Evolutionary conservation across 75 land plant species (phyloP).

Genomic region (Pinus albicaulis): DNA sequence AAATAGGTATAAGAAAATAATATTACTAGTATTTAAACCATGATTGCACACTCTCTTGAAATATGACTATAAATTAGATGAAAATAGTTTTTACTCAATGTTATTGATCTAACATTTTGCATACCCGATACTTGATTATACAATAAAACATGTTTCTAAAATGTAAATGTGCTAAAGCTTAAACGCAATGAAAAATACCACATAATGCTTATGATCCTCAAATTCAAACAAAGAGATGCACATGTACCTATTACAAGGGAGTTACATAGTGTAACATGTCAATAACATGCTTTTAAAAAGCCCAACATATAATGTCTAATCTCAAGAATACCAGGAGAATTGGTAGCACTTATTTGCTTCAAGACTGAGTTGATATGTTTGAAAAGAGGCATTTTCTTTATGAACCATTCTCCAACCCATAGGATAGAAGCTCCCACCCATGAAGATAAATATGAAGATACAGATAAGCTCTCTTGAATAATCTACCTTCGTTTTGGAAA

Average conservation of each 20-base stretch:
- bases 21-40: neutral
- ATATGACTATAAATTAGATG: neutral
- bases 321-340: slow-evolving; percentile 67
- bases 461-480: too few relatives aligned
- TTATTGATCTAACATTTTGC: neutral
- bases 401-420: slow-evolving; percentile 87
- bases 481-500: slow-evolving; percentile 13
- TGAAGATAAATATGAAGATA: slow-evolving; percentile 71
- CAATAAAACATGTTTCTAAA: neutral
- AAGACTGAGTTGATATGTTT: slow-evolving; percentile 91
- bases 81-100: neutral
- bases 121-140: neutral
- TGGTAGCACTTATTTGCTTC: slow-evolving; percentile 91
- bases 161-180: neutral
- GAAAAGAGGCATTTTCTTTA: slow-evolving; percentile 87
- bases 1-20: neutral
- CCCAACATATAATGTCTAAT: too few relatives aligned
- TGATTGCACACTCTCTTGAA: neutral
- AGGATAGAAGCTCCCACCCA: slow-evolving; percentile 87
- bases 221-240: neutral
- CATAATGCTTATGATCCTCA: neutral
- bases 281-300: neutral
- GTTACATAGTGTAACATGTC: neutral
- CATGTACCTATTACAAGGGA: neutral
- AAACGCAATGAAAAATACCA: neutral